A percentile compares a stretch with the other conserved stretches of the same genome.
Evolutionary conservation across 257 asterid species (phyloP).

Genomic region (Plantago major): DNA sequence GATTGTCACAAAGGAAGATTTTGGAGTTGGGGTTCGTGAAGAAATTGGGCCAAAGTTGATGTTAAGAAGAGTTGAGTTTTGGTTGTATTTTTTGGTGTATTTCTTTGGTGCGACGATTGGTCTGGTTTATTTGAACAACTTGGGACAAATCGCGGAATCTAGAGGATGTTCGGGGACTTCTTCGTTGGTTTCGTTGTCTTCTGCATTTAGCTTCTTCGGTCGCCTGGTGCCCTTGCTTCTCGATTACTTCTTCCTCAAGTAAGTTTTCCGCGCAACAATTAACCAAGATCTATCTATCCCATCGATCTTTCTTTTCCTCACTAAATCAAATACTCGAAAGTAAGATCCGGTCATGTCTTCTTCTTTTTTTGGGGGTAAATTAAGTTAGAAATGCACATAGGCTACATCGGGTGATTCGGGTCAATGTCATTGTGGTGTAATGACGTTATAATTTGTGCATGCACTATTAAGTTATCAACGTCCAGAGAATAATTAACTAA

Average conservation of each 20-base stretch:
- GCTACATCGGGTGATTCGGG: no score
- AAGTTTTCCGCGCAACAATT: background rate
- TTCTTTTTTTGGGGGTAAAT: no score
- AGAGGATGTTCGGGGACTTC: constrained; percentile 49
- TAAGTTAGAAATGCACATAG: no score
- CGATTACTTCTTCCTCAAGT: constrained; percentile 50
- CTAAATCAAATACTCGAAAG: no score
- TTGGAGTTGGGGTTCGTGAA: constrained; percentile 21
- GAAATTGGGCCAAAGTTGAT: constrained; percentile 47
- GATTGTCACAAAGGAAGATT: background rate
- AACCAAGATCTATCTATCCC: no score
- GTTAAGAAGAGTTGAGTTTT: constrained; percentile 53
- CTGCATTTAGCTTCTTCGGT: constrained; percentile 74
- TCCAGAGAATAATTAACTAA: no score
- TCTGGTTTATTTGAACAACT: constrained; percentile 59
- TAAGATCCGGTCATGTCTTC: no score
- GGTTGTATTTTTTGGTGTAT: constrained; percentile 63
- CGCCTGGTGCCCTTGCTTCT: constrained; percentile 64
- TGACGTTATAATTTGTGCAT: no score
- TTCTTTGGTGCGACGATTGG: constrained; percentile 74
- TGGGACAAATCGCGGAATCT: constrained; percentile 73
- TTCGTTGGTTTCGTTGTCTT: constrained; percentile 53
- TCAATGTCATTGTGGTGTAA: no score
- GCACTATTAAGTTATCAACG: no score
- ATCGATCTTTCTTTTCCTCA: no score